Evolutionary conservation across 1,284 basidiomycete genomes (phyloP), one percentile per base, ranked within the genome.

Genomic region (Chalciporus sp.): DNA sequence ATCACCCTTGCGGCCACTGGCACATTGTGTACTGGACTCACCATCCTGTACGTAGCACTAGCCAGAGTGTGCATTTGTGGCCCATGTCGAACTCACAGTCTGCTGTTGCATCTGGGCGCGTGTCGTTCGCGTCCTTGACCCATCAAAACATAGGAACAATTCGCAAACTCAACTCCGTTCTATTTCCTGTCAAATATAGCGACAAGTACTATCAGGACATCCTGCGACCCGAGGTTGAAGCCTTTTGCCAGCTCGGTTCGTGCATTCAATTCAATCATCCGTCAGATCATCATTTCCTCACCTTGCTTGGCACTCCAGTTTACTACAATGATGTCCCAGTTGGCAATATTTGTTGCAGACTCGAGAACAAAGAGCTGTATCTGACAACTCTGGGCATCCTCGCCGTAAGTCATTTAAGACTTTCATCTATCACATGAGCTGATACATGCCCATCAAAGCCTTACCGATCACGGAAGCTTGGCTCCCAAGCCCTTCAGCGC

Each of bases 291-390:
- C 33, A 14, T 45, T 55, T 56, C 70, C 68, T 67, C 56, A 67
- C 62, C 55, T 53, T 54, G 42, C 53, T 55, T 59, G 65, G 51
- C 54, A 56, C 49, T 5, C 42, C 62, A 92, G 90, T 91, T 43
- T 93, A 92, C 71, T 91, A 86, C 72, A 92, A 92, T 73, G 90
- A 92, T 72, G 78, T 92, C 54, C 90, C 90, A 49, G 84, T 92
- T 58, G 90, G 90, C 57, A 90, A 85, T 4, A 82, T 92, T 61
- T 92, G 88, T 70, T 91, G 90, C 74, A 82, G 88, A 49, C 68
- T 92, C 56, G 90, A 93, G 70, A 79, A 75, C 49, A 80, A 81
- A 61, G 82, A 84, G 64, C 70, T 92, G 60, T 92, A 92, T 72
- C 76, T 92, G 61, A 90, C 91, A 86, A 92, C 90, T 51, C 87